Evolutionary conservation across 2,329 filamentous ascomycete species (phyloP).

Genomic region (Knufia petricola): DNA sequence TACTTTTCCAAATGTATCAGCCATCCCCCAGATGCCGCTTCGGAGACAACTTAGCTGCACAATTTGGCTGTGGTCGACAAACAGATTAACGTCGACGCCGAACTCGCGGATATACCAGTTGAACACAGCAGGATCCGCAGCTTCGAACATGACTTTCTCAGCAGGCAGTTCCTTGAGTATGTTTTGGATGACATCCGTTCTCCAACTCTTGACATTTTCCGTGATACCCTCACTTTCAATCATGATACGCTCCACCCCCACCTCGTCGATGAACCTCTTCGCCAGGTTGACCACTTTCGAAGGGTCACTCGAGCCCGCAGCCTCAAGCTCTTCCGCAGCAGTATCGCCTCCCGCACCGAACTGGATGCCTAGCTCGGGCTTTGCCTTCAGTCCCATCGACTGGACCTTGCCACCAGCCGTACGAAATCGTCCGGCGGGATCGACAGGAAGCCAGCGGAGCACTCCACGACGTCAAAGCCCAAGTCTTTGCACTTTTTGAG

Average conservation of each 20-base stretch:
- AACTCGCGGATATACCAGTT: conserved; percentile 51
- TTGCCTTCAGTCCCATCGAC: conserved; percentile 40
- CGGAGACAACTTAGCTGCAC: conserved; percentile 45
- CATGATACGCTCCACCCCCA: conserved; percentile 48
- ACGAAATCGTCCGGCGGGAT: conserved; percentile 47
- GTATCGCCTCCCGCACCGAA: conserved; percentile 50
- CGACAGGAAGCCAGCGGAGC: conserved; percentile 46
- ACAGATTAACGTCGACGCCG: conserved; percentile 47
- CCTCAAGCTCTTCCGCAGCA: conserved; percentile 36
- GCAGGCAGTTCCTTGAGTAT: conserved; percentile 43
- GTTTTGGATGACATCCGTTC: conserved; percentile 45
- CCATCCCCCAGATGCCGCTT: conserved; percentile 47
- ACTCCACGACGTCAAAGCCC: conserved; percentile 46
- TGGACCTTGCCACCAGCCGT: conserved; percentile 42
- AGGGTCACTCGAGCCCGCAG: conserved; percentile 41
- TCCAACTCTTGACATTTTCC: conserved; percentile 46
- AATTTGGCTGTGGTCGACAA: conserved; percentile 50
- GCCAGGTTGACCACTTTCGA: conserved; percentile 42
- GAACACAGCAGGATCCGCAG: conserved; percentile 46
- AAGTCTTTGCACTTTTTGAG: conserved; percentile 44
- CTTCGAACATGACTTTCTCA: conserved; percentile 51
- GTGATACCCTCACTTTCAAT: conserved; percentile 53
- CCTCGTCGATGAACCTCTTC: conserved; percentile 38
- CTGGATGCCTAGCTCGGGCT: conserved; percentile 48
- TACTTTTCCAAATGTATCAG: conserved; percentile 47